Conservation (phyloP, 306 rosid genomes). For the Purshia tridentata region DNA sequence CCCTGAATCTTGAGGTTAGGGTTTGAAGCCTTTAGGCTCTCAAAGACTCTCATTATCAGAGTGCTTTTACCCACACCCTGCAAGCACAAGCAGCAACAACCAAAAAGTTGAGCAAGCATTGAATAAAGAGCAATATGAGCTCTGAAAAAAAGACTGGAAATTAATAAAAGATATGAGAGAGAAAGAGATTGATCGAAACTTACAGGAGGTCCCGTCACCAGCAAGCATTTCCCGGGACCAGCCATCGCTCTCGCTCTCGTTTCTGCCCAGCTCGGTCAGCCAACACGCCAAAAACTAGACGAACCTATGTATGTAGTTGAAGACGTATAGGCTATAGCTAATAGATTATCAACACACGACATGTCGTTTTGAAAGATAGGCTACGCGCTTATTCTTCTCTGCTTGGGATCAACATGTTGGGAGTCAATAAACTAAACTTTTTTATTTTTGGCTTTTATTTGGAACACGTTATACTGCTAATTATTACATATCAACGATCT, state of each 20-base stretch:
- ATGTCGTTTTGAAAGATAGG: neutral
- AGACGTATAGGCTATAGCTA: neutral
- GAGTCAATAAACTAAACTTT: too few relatives aligned
- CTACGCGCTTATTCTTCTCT: neutral
- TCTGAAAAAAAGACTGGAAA: neutral
- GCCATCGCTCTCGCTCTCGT: constrained; percentile 7
- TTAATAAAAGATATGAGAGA: neutral
- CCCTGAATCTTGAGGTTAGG: constrained; percentile 71
- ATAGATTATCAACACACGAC: neutral
- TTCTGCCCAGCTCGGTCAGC: neutral
- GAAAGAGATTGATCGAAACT: constrained; percentile 1
- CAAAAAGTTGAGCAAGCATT: neutral
- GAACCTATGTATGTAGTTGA: neutral
- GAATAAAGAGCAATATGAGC: neutral
- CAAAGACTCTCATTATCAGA: constrained; percentile 54
- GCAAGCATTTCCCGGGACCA: constrained; percentile 59
- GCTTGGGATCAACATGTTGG: neutral
- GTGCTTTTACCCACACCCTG: constrained; percentile 89
- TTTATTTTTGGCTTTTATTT: too few relatives aligned
- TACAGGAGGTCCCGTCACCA: constrained; percentile 77
- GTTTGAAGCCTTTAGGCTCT: constrained; percentile 51
- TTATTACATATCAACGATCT: too few relatives aligned
- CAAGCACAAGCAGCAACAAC: neutral
- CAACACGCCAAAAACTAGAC: neutral
- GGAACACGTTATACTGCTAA: too few relatives aligned